Conservation (phyloP, 371 early-diverging fungal genomes). For the Parasitella parasitica region DNA sequence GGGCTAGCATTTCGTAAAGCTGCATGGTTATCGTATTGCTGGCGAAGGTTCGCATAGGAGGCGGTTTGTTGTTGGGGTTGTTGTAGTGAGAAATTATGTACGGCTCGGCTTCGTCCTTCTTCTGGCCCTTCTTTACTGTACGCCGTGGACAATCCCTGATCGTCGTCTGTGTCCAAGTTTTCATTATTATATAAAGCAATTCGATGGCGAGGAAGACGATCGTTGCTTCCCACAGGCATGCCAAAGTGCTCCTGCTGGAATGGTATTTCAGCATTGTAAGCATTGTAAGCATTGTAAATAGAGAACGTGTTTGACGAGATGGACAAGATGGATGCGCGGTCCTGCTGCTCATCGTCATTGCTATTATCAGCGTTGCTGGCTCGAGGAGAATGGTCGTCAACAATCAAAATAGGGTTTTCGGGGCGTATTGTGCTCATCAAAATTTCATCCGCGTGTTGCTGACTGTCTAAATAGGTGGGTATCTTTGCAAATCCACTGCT, state of each 20-base stretch:
- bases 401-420: background rate
- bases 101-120: conserved; percentile 18
- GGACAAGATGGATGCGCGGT: conserved; percentile 18
- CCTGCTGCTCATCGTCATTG: background rate
- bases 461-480: background rate
- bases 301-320: conserved; percentile 24
- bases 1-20: background rate
- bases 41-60: conserved; percentile 5
- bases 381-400: background rate
- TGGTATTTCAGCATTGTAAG: background rate
- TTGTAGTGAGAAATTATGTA: conserved; percentile 14
- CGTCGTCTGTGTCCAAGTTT: background rate
- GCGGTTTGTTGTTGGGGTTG: background rate
- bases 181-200: background rate
- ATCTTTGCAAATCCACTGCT: conserved; percentile 29
- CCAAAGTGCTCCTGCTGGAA: background rate
- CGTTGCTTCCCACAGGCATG: background rate
- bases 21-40: background rate
- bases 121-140: background rate
- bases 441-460: background rate
- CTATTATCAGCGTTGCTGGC: background rate
- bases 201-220: conserved; percentile 7
- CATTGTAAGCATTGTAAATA: too few species aligned
- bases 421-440: background rate
- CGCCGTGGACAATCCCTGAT: background rate